A percentile compares a stretch with the other conserved stretches of the same genome.
Evolutionary conservation across 2,329 filamentous ascomycete species (phyloP).

Genomic region (Calycina herbarum): DNA sequence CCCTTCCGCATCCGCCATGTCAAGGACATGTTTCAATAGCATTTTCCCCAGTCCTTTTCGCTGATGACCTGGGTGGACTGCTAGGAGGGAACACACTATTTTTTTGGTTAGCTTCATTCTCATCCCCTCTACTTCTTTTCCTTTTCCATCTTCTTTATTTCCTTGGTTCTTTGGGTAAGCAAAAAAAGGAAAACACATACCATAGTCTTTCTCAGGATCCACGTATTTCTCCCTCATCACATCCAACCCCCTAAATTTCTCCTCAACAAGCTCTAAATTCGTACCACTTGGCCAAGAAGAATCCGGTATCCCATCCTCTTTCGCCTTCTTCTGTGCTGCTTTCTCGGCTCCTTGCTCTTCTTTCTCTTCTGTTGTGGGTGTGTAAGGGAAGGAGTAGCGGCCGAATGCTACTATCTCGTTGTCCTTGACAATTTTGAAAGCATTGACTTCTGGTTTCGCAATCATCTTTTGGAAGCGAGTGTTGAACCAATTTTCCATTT

Average conservation of each 20-base stretch:
- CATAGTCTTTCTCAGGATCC: constrained; percentile 38
- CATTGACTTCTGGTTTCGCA: constrained; percentile 32
- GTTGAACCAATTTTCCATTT: constrained; percentile 35
- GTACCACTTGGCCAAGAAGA: constrained; percentile 36
- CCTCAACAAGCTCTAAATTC: constrained; percentile 32
- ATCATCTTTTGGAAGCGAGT: constrained; percentile 35
- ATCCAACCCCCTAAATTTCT: constrained; percentile 37
- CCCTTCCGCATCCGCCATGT: constrained; percentile 39
- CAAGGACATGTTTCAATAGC: constrained; percentile 40
- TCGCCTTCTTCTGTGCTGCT: constrained; percentile 14
- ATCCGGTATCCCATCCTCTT: constrained; percentile 14
- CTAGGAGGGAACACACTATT: constrained; percentile 41
- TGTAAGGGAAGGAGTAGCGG: constrained; percentile 40
- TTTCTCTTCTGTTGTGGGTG: constrained; percentile 26
- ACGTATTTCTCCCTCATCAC: constrained; percentile 35
- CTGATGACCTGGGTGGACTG: constrained; percentile 39
- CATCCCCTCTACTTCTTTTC: background rate
- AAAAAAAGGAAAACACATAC: constrained; percentile 25
- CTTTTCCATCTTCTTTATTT: background rate
- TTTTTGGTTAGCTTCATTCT: constrained; percentile 9
- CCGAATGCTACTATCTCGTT: constrained; percentile 31
- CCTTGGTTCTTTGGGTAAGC: too few relatives aligned
- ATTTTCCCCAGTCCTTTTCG: constrained; percentile 40
- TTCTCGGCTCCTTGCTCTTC: constrained; percentile 9
- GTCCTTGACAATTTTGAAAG: constrained; percentile 37